Conservation (phyloP, 257 asterid species). For the Haberlea rhodopensis region DNA sequence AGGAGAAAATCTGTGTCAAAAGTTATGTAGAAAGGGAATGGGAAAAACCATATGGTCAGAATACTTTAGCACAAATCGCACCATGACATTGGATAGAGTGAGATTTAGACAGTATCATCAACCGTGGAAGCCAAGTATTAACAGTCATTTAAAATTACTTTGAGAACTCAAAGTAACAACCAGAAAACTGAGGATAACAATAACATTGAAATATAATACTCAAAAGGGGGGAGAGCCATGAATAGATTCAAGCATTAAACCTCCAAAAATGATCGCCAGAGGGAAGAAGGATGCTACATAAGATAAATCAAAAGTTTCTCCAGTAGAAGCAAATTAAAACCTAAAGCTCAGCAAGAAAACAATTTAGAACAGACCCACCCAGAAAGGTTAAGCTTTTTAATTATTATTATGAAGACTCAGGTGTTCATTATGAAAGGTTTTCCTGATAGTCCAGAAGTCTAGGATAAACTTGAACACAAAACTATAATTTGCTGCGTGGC, state of each 20-base stretch:
- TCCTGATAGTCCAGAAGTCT: not conserved
- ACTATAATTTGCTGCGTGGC: not conserved
- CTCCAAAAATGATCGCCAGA: not conserved
- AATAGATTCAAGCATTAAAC: conserved; percentile 5
- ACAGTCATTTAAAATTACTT: conserved; percentile 4
- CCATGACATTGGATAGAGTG: conserved; percentile 4
- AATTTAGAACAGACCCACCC: conserved; percentile 5
- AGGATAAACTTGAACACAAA: not conserved
- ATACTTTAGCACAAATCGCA: conserved; percentile 13
- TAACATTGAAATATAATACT: not conserved
- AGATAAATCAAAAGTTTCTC: not conserved
- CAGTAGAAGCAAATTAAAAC: not conserved
- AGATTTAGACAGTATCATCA: conserved; percentile 6
- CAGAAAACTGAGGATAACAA: conserved; percentile 14
- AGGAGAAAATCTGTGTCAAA: conserved; percentile 5
- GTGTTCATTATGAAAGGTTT: not conserved
- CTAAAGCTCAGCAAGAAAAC: not conserved
- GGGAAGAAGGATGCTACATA: not conserved
- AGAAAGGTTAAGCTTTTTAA: conserved; percentile 11
- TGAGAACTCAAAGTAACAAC: conserved; percentile 12
- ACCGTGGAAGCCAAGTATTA: not conserved
- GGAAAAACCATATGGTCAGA: conserved; percentile 5
- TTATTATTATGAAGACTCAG: not conserved
- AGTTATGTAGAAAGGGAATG: conserved; percentile 2
- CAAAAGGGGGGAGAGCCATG: not conserved